A percentile compares a stretch with the other conserved stretches of the same genome.
These are phyloP conservation scores for Cercis canadensis DNA, from an alignment of 306 rosid species.

Conservation along the genomic window DNA sequence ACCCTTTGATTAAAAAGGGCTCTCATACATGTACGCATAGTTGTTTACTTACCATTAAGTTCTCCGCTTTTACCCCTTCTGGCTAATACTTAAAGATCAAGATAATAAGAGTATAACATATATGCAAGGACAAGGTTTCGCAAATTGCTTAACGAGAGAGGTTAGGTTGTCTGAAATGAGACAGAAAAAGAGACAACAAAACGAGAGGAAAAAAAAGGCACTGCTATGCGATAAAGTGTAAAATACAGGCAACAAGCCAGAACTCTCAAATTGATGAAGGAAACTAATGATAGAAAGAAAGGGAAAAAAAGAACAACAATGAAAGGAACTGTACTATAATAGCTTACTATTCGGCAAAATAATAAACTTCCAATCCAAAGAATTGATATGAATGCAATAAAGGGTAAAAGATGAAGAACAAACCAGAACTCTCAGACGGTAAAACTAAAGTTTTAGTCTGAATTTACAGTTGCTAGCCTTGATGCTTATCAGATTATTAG, in stretches of 20 bases:
- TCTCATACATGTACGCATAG: no score
- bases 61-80: not conserved
- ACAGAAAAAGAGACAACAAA: not conserved
- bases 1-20: no score
- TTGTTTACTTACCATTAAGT: no score
- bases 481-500: slow-evolving; percentile 74
- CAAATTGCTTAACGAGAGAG: not conserved
- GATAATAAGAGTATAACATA: not conserved
- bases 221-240: not conserved
- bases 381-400: not conserved
- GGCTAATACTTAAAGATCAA: not conserved
- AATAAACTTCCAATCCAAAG: not conserved
- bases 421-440: not conserved
- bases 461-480: slow-evolving; percentile 82
- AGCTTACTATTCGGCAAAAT: slow-evolving; percentile 10
- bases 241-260: no score
- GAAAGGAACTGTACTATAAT: not conserved
- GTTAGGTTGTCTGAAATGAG: not conserved
- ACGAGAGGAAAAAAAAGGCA: not conserved
- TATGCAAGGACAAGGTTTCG: not conserved
- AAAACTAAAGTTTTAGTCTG: slow-evolving; percentile 57
- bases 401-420: not conserved
- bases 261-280: no score
- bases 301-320: not conserved
- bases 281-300: no score